Evolutionary conservation across 257 asterid species (phyloP).

Genomic region (Ballota nigra): DNA sequence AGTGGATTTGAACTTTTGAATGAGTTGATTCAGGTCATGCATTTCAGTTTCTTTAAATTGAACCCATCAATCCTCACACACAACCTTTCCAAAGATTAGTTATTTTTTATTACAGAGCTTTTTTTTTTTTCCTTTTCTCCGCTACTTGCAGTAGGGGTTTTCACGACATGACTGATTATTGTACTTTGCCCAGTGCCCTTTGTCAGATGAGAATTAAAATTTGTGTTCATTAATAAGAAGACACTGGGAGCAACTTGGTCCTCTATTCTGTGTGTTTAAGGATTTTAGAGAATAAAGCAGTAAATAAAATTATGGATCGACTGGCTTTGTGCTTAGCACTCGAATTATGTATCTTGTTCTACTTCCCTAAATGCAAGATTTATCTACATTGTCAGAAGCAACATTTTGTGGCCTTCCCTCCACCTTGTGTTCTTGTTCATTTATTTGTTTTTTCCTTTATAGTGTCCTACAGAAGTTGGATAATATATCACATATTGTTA

Average conservation of each 20-base stretch:
- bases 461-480: not conserved
- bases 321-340: not conserved
- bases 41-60: not conserved
- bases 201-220: not conserved
- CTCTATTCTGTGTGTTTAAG: not conserved
- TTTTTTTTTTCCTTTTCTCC: not conserved
- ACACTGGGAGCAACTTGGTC: not conserved
- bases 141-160: not conserved
- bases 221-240: not conserved
- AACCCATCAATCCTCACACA: not conserved
- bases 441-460: not conserved
- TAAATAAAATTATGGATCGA: not conserved
- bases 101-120: not conserved
- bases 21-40: not conserved
- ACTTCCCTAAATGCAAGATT: not conserved
- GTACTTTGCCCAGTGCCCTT: not conserved
- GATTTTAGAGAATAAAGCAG: not conserved
- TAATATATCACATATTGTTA: not conserved
- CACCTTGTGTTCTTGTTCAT: too few species aligned
- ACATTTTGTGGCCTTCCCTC: too few species aligned
- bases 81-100: not conserved
- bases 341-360: not conserved
- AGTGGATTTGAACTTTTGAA: not conserved
- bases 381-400: not conserved
- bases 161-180: not conserved